Conservation (phyloP, 352 stramenopile species). For the Discostella stelligera region DNA sequence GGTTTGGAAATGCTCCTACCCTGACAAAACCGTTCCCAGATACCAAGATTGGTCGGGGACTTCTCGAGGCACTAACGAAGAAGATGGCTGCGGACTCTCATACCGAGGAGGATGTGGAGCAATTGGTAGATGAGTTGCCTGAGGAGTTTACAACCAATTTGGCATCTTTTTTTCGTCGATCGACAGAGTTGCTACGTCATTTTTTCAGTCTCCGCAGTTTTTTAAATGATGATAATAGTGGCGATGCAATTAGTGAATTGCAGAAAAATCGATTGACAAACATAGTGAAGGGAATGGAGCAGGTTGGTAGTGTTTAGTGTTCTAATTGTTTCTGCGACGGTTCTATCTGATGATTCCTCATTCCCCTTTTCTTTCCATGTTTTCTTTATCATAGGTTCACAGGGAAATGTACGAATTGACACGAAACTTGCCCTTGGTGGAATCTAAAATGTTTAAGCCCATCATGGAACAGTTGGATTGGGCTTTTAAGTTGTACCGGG, state of each 20-base stretch:
- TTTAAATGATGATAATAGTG: constrained; percentile 40
- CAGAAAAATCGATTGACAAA: constrained; percentile 47
- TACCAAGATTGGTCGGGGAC: constrained; percentile 56
- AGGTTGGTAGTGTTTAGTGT: constrained; percentile 7
- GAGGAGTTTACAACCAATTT: constrained; percentile 74
- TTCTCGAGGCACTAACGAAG: constrained; percentile 77
- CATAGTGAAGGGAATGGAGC: constrained; percentile 53
- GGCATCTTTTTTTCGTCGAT: constrained; percentile 72
- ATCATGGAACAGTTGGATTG: constrained; percentile 83
- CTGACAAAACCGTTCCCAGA: constrained; percentile 62
- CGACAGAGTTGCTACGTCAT: constrained; percentile 74
- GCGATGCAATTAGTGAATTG: constrained; percentile 29
- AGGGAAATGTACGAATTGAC: constrained; percentile 63
- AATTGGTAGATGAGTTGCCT: constrained; percentile 59
- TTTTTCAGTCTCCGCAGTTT: constrained; percentile 78
- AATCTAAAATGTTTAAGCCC: constrained; percentile 77
- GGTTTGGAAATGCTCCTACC: constrained; percentile 32
- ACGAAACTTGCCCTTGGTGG: constrained; percentile 27
- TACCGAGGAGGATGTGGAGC: constrained; percentile 67
- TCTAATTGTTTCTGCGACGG: background rate
- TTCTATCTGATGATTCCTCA: background rate
- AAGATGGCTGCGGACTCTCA: constrained; percentile 74
- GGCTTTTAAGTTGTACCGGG: constrained; percentile 77
- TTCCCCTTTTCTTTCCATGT: background rate
- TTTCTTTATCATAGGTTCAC: constrained; percentile 22